Percentiles rank a stretch among this genome's conserved stretches.
Evolutionary conservation across 257 asterid genomes (phyloP).

Genomic region (Verbascum thapsus): DNA sequence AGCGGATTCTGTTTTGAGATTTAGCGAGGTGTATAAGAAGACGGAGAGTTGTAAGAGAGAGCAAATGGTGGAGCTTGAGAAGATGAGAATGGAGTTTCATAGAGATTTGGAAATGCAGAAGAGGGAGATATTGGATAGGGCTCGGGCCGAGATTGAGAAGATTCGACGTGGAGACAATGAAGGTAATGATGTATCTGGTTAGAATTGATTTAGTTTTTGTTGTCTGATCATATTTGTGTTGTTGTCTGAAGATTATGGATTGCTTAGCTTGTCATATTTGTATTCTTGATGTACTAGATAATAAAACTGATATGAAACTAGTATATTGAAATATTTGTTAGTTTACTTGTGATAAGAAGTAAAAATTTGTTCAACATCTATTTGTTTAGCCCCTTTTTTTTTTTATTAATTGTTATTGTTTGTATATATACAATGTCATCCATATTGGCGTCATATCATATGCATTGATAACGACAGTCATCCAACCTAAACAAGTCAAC

Average conservation of each 20-base stretch:
- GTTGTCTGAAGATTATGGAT: constrained; percentile 10
- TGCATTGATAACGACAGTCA: too few species aligned
- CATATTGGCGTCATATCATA: too few species aligned
- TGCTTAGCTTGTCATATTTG: constrained; percentile 39
- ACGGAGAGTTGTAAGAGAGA: constrained; percentile 76
- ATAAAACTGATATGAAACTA: constrained; percentile 35
- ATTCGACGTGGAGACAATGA: constrained; percentile 67
- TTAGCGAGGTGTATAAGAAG: constrained; percentile 75
- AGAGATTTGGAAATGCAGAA: constrained; percentile 77
- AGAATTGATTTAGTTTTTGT: constrained; percentile 33
- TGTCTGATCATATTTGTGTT: neutral
- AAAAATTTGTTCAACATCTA: neutral
- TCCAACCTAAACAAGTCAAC: too few species aligned
- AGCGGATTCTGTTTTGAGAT: constrained; percentile 77
- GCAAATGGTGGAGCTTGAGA: constrained; percentile 80
- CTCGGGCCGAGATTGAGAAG: constrained; percentile 75
- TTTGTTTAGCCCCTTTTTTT: neutral
- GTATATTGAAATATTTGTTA: constrained; percentile 29
- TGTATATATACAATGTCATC: too few species aligned
- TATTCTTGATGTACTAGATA: constrained; percentile 26
- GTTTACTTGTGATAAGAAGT: neutral
- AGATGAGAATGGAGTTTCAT: constrained; percentile 81
- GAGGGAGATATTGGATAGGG: constrained; percentile 80
- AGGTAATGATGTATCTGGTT: constrained; percentile 52
- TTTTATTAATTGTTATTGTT: neutral